Percentiles rank a stretch among this genome's conserved stretches.
These are phyloP conservation scores for Cairneyella variabilis DNA, from an alignment of 495 filamentous ascomycete genomes.

Conservation along the genomic window DNA sequence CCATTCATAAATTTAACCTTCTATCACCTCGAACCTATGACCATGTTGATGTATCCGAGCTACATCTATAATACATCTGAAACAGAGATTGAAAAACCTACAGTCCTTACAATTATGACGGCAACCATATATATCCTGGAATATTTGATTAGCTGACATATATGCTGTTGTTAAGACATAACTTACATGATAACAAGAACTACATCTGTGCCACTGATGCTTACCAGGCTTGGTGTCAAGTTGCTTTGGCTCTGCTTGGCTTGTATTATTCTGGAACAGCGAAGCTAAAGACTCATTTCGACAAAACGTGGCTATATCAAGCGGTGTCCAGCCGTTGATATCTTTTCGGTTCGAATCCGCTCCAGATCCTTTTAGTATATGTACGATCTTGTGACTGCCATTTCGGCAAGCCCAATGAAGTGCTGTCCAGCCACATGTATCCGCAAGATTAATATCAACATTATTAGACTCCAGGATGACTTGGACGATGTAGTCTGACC, in stretches of 20 bases:
- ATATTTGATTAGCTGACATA: not conserved
- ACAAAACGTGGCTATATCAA: slow-evolving; percentile 36
- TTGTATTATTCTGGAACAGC: slow-evolving; percentile 30
- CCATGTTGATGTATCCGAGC: not conserved
- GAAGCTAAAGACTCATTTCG: slow-evolving; percentile 36
- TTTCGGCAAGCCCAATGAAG: slow-evolving; percentile 31
- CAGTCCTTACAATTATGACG: not conserved
- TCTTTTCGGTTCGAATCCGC: slow-evolving; percentile 21
- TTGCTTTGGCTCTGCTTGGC: slow-evolving; percentile 2
- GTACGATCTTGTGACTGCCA: slow-evolving; percentile 20
- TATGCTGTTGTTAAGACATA: not conserved
- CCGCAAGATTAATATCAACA: slow-evolving; percentile 22
- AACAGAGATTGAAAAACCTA: not conserved
- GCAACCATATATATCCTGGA: not conserved
- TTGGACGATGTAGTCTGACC: slow-evolving; percentile 3
- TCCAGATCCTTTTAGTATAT: slow-evolving; percentile 23
- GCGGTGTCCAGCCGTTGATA: slow-evolving; percentile 21
- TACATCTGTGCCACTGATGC: not conserved
- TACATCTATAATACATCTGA: not conserved
- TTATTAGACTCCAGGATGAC: slow-evolving; percentile 12
- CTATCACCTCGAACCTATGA: not conserved
- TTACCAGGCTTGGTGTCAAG: slow-evolving; percentile 1
- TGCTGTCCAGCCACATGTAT: slow-evolving; percentile 15
- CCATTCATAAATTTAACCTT: not conserved
- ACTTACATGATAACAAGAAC: slow-evolving; percentile 12